Evolutionary conservation across 2,329 filamentous ascomycete genomes (phyloP), one percentile per base, ranked within the genome.

Genomic region (Cordyceps pruinosa): DNA sequence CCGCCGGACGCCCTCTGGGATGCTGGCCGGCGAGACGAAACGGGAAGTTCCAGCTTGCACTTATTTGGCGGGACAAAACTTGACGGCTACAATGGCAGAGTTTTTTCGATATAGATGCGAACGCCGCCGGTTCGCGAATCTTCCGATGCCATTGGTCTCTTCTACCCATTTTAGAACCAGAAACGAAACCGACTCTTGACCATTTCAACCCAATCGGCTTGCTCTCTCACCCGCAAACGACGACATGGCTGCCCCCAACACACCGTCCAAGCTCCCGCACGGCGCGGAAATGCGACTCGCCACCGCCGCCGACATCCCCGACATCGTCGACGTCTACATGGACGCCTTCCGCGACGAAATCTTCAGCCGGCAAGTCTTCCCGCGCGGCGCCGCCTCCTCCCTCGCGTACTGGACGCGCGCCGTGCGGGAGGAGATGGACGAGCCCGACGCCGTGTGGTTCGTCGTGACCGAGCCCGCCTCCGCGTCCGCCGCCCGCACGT

Each of bases 321-420:
- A 59, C 19, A 66, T 82, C 26, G 70, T 66, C 47, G 66, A 72
- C 12, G 70, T 77, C 60, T 79, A 79, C 65, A 67, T 76, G 59
- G 68, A 71, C 12, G 75, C 76, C 44, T 82, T 82, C 62, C 56
- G 60, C 3, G 60, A 64, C 46, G 74, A 71, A 37, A 58, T 69
- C 4, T 66, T 80, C 15, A 69, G 70, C 21, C 61, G 64, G 6
- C 63, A 69, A 19, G 71, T 74, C 35, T 77, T 76, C 34, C 72
- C 72, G 1, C 62, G 65, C 17, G 44, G 61, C 2, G 60, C 62
- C 3, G 21, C 65, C 7, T 48, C 63, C 3, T 60, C 69, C 21
- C 60, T 61, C 25, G 61, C 61, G 1, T 73, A 76, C 64, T 77
- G 77, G 70, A 48, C 61, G 34, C 56, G 63, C 13, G 61, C 62